A percentile compares a stretch with the other conserved stretches of the same genome.
phyloP scores from a whole-genome alignment of 768 basidiomycete genomes.

The Lepiota venenata region DNA sequence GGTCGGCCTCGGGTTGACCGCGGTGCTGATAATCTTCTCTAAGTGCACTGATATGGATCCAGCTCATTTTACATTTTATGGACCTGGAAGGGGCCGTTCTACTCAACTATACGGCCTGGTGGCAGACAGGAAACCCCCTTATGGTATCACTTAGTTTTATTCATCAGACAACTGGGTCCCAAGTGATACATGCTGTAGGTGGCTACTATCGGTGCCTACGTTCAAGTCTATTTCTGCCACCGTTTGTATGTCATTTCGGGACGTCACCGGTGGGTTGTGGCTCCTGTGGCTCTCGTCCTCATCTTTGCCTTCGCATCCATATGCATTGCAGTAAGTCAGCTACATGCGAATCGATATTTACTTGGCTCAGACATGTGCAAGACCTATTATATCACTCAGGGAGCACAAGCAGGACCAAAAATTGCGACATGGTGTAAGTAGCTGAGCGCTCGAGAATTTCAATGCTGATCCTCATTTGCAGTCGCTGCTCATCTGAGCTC shows the following conservation, averaged over 20 bases:
- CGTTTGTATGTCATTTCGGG: slow-evolving; percentile 27
- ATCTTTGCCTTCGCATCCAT: slow-evolving; percentile 25
- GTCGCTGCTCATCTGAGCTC: slow-evolving; percentile 4
- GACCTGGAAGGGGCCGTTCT: slow-evolving; percentile 26
- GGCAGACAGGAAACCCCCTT: slow-evolving; percentile 25
- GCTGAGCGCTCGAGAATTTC: not conserved
- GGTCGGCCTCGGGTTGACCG: not conserved
- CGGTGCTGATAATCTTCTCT: not conserved
- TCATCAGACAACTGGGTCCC: not conserved
- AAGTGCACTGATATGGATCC: slow-evolving; percentile 29
- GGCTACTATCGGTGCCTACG: slow-evolving; percentile 27
- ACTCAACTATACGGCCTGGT: slow-evolving; percentile 29
- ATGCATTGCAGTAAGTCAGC: slow-evolving; percentile 21
- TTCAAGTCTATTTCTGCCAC: slow-evolving; percentile 28
- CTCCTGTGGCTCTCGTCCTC: slow-evolving; percentile 19
- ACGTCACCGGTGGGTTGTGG: slow-evolving; percentile 18
- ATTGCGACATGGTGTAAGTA: slow-evolving; percentile 28
- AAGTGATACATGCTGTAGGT: slow-evolving; percentile 17
- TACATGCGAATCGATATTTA: not conserved
- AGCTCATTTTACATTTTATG: slow-evolving; percentile 23
- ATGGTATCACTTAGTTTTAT: slow-evolving; percentile 19
- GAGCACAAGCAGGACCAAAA: slow-evolving; percentile 9
- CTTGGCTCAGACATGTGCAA: slow-evolving; percentile 3
- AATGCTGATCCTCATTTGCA: not conserved
- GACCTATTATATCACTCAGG: slow-evolving; percentile 25